These are phyloP conservation scores for Chlamydomonas incerta DNA, from an alignment of 139 green algal species.

Conservation along the genomic window DNA sequence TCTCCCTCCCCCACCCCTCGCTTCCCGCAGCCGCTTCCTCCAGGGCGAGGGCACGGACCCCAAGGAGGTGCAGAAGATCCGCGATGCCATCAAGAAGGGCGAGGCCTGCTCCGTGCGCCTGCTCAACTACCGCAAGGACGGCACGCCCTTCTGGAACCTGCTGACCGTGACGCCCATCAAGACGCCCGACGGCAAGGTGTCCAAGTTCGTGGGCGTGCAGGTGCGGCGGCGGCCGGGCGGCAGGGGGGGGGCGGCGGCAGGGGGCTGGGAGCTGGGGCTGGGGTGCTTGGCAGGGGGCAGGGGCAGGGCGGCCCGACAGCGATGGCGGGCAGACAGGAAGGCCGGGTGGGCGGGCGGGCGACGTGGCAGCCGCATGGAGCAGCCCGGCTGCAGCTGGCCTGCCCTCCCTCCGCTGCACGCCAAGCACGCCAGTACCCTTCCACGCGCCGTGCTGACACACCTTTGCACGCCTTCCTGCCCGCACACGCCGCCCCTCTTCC, in stretches of 20 bases:
- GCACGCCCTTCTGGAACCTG: conserved; percentile 97
- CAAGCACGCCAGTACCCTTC: no score
- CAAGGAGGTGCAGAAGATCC: conserved; percentile 87
- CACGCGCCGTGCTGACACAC: no score
- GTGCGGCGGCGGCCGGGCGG: conserved; percentile 18
- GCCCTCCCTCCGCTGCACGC: no score
- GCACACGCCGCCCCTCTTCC: background rate
- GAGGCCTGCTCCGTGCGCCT: conserved; percentile 80
- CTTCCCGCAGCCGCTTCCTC: conserved; percentile 90
- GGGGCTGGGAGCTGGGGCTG: no score
- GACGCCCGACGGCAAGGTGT: conserved; percentile 84
- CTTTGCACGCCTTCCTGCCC: no score
- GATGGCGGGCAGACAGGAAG: no score
- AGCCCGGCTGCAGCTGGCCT: no score
- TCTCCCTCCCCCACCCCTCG: background rate
- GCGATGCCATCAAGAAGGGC: conserved; percentile 77
- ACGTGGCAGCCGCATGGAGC: no score
- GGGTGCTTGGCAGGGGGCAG: no score
- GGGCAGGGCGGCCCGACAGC: no score
- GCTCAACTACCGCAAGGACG: conserved; percentile 94
- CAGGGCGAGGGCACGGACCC: conserved; percentile 95
- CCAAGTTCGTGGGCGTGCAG: conserved; percentile 93
- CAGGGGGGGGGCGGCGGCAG: no score
- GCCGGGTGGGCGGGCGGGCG: no score
- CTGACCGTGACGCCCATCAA: conserved; percentile 96